Base-by-base conservation (phyloP, 768 basidiomycete species). In the Jaapia argillacea region DNA sequence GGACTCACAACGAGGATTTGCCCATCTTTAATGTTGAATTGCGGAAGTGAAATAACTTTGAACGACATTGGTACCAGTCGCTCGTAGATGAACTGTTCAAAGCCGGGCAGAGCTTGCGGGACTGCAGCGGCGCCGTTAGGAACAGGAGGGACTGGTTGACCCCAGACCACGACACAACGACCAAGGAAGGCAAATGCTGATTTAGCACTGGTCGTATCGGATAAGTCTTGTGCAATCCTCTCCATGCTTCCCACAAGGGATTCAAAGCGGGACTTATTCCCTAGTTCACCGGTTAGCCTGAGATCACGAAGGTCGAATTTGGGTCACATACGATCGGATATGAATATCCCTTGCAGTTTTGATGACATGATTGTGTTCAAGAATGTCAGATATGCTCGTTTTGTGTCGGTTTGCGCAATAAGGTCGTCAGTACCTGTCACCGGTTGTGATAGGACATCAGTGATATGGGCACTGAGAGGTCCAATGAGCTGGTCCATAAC, bases 11-110 rank as follows among this genome's bases (percentile, higher is more conserved):
- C 75, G 40, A 84, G 69, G 55, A 83, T 79, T 54, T 91, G 88
- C 2, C 87, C 90, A 56, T 96, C 91, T 56, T 87, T 88, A 51
- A 84, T 67, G 56, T 92, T 93, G 58, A 96, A 88, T 31, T 81
- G 76, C 0, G 84, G 78, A 6, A 72, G 67, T 7, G 86, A 81
- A 1, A 90, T 77, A 3, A 97, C 77, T 5, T 79, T 72, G 60
- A 99, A 96, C 20, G 81, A 83, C 2, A 78, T 66, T 7, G 90
- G 87, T 41, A 98, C 68, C 25, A 94, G 63, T 10, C 81, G 76
- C 48, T 92, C 85, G 54, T 98, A 98, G 24, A 94, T 75, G 58
- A 93, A 93, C 12, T 77, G 74, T 51, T 97, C 92, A 51, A 96
- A 97, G 1, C 94, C 93, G 7, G 91, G 90, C 36, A 98, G 62